These are phyloP conservation scores for Colletotrichum magnum DNA, from an alignment of 2,329 filamentous ascomycete genomes.

Conservation along the genomic window DNA sequence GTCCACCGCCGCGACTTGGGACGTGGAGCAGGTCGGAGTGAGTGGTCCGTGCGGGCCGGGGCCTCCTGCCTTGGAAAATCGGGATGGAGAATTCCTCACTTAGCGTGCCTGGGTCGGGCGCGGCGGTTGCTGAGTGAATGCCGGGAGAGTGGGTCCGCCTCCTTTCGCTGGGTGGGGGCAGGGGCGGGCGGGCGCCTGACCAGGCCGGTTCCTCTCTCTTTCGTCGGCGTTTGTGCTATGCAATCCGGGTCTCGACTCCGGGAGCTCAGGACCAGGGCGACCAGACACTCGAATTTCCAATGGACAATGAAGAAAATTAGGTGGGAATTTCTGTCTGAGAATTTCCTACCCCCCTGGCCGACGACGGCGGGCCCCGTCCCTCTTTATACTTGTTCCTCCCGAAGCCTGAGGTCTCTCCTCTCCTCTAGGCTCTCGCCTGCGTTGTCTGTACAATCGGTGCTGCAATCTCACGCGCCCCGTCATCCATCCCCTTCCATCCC, in stretches of 20 bases:
- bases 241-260: slow-evolving; percentile 36
- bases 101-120: slow-evolving; percentile 2
- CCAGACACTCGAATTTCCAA: slow-evolving; percentile 29
- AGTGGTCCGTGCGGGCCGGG: slow-evolving; percentile 23
- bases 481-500: slow-evolving; percentile 28
- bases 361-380: slow-evolving; percentile 37
- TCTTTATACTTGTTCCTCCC: slow-evolving; percentile 38
- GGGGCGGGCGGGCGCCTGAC: slow-evolving; percentile 28
- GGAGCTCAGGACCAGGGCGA: slow-evolving; percentile 33
- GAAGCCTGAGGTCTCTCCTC: slow-evolving; percentile 33
- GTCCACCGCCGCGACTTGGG: slow-evolving; percentile 21
- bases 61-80: not conserved
- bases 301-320: slow-evolving; percentile 29
- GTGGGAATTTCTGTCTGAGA: slow-evolving; percentile 25
- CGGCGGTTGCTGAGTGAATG: slow-evolving; percentile 37
- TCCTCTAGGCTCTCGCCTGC: slow-evolving; percentile 29
- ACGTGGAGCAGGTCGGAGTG: not conserved
- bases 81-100: slow-evolving; percentile 1
- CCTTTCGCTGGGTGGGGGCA: slow-evolving; percentile 27
- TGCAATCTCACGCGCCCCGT: not conserved
- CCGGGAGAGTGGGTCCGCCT: slow-evolving; percentile 30
- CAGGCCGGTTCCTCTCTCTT: slow-evolving; percentile 28
- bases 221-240: slow-evolving; percentile 32
- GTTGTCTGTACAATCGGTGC: slow-evolving; percentile 36
- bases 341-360: slow-evolving; percentile 27